Evolutionary conservation across 345 rosid species (phyloP), one percentile per base, ranked within the genome.

Genomic region (Eucalyptus erythrocorys): DNA sequence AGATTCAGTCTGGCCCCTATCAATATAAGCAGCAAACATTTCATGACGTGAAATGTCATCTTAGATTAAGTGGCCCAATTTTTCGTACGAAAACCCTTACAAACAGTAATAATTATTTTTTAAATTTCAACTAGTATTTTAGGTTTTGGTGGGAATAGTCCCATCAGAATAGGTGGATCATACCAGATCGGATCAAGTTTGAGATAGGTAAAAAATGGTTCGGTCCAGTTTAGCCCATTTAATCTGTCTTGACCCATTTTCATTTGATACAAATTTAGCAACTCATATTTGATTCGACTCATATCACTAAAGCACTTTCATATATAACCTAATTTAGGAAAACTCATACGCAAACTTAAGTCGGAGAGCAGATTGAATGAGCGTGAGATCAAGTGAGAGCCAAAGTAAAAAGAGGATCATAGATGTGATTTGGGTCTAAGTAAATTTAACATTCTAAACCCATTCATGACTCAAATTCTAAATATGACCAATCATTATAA

Each of bases 361-460:
- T 55, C 1, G 1, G 0, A 55, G 13, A 55, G 6, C 30, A 55
- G 0, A 55, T 10, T 22, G 3, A 55, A 55, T 22, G 61, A 55
- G 30, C 1, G 13, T 9, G 61, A 55, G 30, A 26, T 51, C 0
- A 0, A 51, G 1, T 0, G 1, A 51, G 57, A 51, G 57, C 57
- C 30, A 55, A 22, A 55, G 30, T 55, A 10, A 55, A 55, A 1
- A 55, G 30, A 55, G 6, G 13, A 22, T 10, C 5, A 22, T 55
- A 24, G 30, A 0, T 13, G 30, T 55, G 30, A 26, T 13, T 0
- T 24, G 3, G 30, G 12, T 24, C 5, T 22, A 24, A 24, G 13
- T 55, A 55, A 24, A 4, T 22, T 55, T 51, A 19, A 51, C 26
- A 51, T 51, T 51, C 26, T 51, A 51, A 51, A 51, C 26, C 26